Base-by-base conservation (phyloP, 495 filamentous ascomycete species). In the Penicillium daleae region DNA sequence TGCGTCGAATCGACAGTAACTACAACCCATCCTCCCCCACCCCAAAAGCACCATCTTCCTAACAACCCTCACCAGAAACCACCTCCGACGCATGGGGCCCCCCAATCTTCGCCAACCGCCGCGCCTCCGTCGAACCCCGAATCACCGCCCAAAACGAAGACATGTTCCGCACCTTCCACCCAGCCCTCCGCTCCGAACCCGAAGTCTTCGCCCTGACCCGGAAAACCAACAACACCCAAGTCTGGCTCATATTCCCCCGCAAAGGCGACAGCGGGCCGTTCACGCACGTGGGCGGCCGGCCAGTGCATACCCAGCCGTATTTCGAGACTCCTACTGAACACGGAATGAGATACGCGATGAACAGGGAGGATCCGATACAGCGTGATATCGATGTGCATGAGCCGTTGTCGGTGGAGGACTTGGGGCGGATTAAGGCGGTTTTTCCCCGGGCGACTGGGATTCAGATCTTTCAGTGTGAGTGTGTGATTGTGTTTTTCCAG, bases 111-210 rank as follows among this genome's bases (percentile, higher is more conserved):
- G 51, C 51, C 31, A 31, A 54, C 29, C 51, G 51, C 27, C 51
- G 51, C 9, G 51, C 51, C 27, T 32, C 29, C 29, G 4, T 54
- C 9, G 51, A 54, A 19, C 31, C 22, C 10, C 13, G 31, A 35
- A 29, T 54, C 4, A 54, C 51, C 0, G 7, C 17, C 39, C 35
- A 57, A 15, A 57, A 57, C 39, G 55, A 57, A 31, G 22, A 42
- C 24, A 22, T 57, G 35, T 15, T 57, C 39, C 55, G 55, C 39
- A 57, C 35, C 35, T 57, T 42, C 26, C 55, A 57, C 24, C 55
- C 55, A n/a, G 24, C 39, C 55, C 27, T 57, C 17, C 55, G 55
- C 35, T n/a, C 35, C 37, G 24, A 29, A 12, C 35, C 35, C 19
- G 55, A 57, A 57, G 55, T 57, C 39, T 57, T 57, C 26, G 26